Base-by-base conservation (phyloP, 306 rosid species). In the Echinosophora koreensis region DNA sequence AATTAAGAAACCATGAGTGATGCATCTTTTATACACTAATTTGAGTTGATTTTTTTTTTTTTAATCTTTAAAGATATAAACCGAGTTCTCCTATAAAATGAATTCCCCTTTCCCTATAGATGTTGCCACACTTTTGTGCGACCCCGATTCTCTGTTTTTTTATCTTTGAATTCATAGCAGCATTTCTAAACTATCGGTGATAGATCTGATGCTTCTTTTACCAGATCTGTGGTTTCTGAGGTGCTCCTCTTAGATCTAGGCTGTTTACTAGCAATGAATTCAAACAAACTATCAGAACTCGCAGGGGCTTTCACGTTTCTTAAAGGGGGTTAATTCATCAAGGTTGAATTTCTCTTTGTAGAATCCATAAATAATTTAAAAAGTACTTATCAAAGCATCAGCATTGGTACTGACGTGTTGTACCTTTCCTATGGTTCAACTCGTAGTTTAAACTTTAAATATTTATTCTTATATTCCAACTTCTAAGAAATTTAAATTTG, bases 361-460 rank as follows among this genome's bases (percentile, higher is more conserved):
- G 34, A 17, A 54, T 35, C 62, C 61, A 58, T 5, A 14, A 71
- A 71, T 44, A 49, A 50, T 35, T 17, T 12, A 18, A 52, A 55
- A 8, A 4, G 0, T 50, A 69, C 62, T 28, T 9, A 54, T 22
- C 18, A 55, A 42, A 50, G 46, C 17, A 52, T 42, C 59, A 66
- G 8, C 75, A 28, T 55, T 42, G 22, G 69, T 22, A 22, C 22
- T 22, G 22, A 22, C 22, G 1, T 3, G 14, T 34, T 55, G 27
- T 55, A 34, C 69, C 32, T 65, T 71, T 50, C 57, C 44, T 50
- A 44, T 54, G 51, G 47, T 62, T 79, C 27, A 70, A 71, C 30
- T 34, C 46, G 35, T 69, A 61, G 62, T 62, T 41, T 41, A 8
- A 41, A 8, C 46, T 9, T 38, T 28, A 39, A 80, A 42, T 6